Base-by-base conservation (phyloP, 129 eudicot genomes). In the Chrysanthemum lavandulifolium region DNA sequence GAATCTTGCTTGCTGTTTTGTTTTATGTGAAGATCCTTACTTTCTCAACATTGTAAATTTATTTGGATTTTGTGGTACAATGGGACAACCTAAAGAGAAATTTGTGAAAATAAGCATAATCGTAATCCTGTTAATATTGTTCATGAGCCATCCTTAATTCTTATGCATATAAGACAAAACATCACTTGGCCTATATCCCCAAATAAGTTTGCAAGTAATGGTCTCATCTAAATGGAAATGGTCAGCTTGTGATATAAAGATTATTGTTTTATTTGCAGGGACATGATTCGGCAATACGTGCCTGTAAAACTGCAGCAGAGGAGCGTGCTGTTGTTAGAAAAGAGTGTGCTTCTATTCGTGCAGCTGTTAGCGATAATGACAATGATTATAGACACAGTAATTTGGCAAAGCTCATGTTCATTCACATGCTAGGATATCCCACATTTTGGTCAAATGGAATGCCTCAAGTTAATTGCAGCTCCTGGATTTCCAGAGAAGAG, bases 361-460 rank as follows among this genome's bases (percentile, higher is more conserved):
- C 97, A 63, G 83, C 99, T 62, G 88, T 95, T 64, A 88, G 96
- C 75, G 99, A 95, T 58, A 95, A 91, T 80, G 97, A 95, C 79
- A 83, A 89, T 15, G 96, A 83, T 63, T 95, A 95, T 65, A 85
- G 84, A 89, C 99, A 95, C 80, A 94, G 99, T 36, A 90, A 95
- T 89, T 78, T 95, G 84, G 99, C 99, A 78, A 95, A 95, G 82
- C 99, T 95, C 76, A 95, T 95, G 99, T 95, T 95, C 78, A 95
- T 95, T 81, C 99, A 95, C 87, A 95, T 95, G 99, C 86, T 95
- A 67, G 99, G 99, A 65, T 95, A 95, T 69, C 99, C 13, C 99
- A 29, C 99, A 95, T 85, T 95, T 95, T 85, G 99, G 99, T 83
- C 97, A 95, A 85, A 95, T 95, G 99, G 99, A 95, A 79, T 95